phyloP scores from a whole-genome alignment of 2,329 filamentous ascomycete genomes.

The Cladobotryum protrusum region DNA sequence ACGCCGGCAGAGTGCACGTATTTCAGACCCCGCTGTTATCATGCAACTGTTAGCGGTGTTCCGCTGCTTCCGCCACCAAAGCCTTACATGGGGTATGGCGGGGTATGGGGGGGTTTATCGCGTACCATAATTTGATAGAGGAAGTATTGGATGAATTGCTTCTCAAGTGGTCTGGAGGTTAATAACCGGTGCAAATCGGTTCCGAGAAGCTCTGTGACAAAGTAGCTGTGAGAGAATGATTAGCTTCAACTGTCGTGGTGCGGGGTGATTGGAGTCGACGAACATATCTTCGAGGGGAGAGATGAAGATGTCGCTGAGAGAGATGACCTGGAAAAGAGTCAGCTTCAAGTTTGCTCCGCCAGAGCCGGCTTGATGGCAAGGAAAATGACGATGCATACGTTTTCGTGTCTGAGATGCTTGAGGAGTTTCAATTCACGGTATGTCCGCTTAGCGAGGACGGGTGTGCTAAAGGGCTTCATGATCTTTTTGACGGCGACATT shows the following conservation, averaged over 20 bases:
- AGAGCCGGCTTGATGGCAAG: too few species aligned
- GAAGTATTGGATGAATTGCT: constrained; percentile 99
- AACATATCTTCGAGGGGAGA: constrained; percentile 98
- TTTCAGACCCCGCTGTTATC: constrained; percentile 79
- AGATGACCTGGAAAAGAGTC: constrained; percentile 66
- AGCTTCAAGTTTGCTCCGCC: background rate
- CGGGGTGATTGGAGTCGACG: background rate
- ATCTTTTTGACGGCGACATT: constrained; percentile 99
- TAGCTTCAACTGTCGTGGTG: constrained; percentile 1
- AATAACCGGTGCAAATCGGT: constrained; percentile 94
- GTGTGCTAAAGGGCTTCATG: constrained; percentile 99
- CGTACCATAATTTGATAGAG: constrained; percentile 96
- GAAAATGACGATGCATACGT: constrained; percentile 49
- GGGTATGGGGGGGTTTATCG: constrained; percentile 2
- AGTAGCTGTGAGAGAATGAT: constrained; percentile 59
- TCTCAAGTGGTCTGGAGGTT: constrained; percentile 92
- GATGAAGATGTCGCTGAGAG: constrained; percentile 98
- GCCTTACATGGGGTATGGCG: background rate
- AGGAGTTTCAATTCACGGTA: constrained; percentile 96
- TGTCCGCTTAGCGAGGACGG: constrained; percentile 92
- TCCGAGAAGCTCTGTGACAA: constrained; percentile 94
- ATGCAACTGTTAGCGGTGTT: constrained; percentile 11
- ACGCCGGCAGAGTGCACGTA: constrained; percentile 98
- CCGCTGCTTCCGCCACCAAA: background rate
- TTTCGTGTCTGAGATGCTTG: constrained; percentile 95